These are phyloP conservation scores for Entoloma clypeatum DNA, from an alignment of 1,284 basidiomycete genomes.

Conservation along the genomic window DNA sequence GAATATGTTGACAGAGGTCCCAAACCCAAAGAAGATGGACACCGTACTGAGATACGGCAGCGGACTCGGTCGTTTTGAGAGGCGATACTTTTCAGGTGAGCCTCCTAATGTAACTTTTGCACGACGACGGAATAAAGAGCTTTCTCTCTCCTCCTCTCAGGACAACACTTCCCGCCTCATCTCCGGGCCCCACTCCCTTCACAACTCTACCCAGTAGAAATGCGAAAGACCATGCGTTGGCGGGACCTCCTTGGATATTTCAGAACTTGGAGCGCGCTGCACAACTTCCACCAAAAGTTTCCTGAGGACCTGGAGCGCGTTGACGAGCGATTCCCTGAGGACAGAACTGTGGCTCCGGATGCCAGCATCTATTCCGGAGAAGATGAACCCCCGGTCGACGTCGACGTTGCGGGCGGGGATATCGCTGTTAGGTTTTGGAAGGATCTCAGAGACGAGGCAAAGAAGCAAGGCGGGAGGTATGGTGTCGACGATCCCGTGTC, in stretches of 20 bases:
- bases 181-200: constrained; percentile 41
- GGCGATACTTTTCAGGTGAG: constrained; percentile 54
- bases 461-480: constrained; percentile 31
- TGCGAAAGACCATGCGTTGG: constrained; percentile 64
- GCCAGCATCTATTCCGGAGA: neutral
- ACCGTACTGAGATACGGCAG: constrained; percentile 32
- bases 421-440: constrained; percentile 62
- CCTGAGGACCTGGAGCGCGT: constrained; percentile 50
- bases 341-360: constrained; percentile 13
- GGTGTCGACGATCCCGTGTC: constrained; percentile 46
- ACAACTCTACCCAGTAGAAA: constrained; percentile 47
- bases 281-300: constrained; percentile 64
- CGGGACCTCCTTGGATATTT: constrained; percentile 65
- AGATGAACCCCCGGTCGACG: constrained; percentile 6
- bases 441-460: constrained; percentile 42
- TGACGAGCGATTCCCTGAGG: constrained; percentile 33
- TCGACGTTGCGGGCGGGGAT: constrained; percentile 45
- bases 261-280: constrained; percentile 68
- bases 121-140: constrained; percentile 3
- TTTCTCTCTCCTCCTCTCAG: constrained; percentile 9
- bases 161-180: constrained; percentile 25
- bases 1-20: constrained; percentile 64
- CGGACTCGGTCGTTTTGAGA: constrained; percentile 33
- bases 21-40: constrained; percentile 45
- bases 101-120: constrained; percentile 11